Evolutionary conservation across 108 stramenopile genomes (phyloP).

Genomic region (Fragilaria crotonensis): DNA sequence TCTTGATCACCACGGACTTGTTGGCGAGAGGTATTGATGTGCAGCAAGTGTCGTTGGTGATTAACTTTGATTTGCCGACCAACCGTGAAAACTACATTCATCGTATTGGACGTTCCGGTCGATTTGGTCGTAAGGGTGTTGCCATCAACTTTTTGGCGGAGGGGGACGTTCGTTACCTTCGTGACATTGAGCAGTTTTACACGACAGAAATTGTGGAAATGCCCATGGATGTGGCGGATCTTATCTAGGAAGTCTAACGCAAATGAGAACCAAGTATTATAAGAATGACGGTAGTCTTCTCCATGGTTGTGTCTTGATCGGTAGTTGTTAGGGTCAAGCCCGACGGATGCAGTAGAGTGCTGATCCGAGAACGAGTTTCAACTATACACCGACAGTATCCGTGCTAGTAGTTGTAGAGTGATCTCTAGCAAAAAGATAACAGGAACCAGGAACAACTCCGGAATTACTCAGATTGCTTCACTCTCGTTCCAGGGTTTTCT

Average conservation of each 20-base stretch:
- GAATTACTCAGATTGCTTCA: no score
- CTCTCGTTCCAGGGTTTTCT: no score
- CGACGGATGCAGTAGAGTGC: no score
- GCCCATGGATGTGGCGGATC: slow-evolving; percentile 91
- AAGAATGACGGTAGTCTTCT: no score
- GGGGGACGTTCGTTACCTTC: slow-evolving; percentile 95
- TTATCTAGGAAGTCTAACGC: slow-evolving; percentile 84
- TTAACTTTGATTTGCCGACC: slow-evolving; percentile 99
- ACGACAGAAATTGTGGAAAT: slow-evolving; percentile 98
- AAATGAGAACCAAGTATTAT: no score
- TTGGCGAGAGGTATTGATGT: slow-evolving; percentile 97
- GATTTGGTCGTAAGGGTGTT: slow-evolving; percentile 99
- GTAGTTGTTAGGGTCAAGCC: no score
- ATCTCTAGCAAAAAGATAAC: no score
- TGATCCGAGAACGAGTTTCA: no score
- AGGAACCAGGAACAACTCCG: no score
- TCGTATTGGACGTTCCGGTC: slow-evolving; percentile 98
- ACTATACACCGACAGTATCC: no score
- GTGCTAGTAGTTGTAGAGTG: no score
- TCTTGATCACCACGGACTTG: slow-evolving; percentile 98
- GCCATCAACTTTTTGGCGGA: slow-evolving; percentile 99
- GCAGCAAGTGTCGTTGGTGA: slow-evolving; percentile 98
- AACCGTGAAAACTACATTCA: slow-evolving; percentile 99
- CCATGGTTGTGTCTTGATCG: no score
- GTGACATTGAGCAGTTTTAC: slow-evolving; percentile 99